Conservation (phyloP, 2,329 filamentous ascomycete species). For the Trichoderma arundinaceum region DNA sequence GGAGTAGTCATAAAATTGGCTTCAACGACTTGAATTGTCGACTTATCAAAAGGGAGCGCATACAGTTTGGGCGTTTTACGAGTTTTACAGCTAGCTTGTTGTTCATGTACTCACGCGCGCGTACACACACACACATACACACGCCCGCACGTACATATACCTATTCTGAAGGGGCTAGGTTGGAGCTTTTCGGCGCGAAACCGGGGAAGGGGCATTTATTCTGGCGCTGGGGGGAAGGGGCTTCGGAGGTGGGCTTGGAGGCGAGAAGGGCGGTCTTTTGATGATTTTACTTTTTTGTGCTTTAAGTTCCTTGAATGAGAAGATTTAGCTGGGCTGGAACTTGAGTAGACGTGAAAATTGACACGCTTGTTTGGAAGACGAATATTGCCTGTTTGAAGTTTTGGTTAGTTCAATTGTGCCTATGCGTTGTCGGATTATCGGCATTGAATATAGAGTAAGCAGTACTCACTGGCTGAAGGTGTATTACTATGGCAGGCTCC, state of each 20-base stretch:
- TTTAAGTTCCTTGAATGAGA: background rate
- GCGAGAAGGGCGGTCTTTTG: slow-evolving; percentile 1
- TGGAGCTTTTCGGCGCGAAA: slow-evolving; percentile 15
- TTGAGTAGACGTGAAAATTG: background rate
- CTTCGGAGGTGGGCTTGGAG: background rate
- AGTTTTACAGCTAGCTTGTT: slow-evolving; percentile 1
- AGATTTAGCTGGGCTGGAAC: background rate
- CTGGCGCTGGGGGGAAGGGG: slow-evolving; percentile 9
- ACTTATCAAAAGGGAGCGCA: background rate
- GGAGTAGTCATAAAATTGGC: background rate
- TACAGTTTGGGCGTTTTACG: background rate
- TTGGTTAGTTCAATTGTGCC: no score
- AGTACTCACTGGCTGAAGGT: no score
- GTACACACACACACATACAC: background rate
- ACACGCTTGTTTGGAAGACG: background rate
- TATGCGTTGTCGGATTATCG: no score
- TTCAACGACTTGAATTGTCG: slow-evolving; percentile 1
- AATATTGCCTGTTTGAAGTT: no score
- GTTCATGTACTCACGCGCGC: background rate
- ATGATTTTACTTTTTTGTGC: background rate
- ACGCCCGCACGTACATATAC: slow-evolving; percentile 4
- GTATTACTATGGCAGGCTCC: no score
- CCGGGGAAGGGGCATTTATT: slow-evolving; percentile 3
- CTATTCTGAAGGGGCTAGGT: background rate
- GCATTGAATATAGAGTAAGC: no score